Evolutionary conservation across 495 filamentous ascomycete species (phyloP).

Genomic region (Aspergillus sclerotiicarbonarius): DNA sequence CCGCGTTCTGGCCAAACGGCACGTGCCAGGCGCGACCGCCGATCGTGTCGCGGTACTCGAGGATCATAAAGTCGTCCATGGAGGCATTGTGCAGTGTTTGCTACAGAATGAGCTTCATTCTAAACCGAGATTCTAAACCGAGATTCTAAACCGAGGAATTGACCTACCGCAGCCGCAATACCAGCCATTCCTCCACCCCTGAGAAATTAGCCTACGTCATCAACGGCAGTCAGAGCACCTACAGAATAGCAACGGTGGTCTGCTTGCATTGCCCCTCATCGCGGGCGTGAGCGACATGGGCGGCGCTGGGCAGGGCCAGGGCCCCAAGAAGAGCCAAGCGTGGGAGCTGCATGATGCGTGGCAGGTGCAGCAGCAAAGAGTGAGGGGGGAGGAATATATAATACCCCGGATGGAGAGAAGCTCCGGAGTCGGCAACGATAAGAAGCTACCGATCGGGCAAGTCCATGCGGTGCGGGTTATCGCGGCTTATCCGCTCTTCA

Average conservation of each 20-base stretch:
- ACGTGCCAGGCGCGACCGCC: conserved; percentile 58
- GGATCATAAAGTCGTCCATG: conserved; percentile 64
- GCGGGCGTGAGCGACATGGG: conserved; percentile 19
- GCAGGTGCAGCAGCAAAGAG: neutral
- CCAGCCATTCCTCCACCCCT: conserved; percentile 53
- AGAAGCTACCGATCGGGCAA: neutral
- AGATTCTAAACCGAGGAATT: too few species aligned
- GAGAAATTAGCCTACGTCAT: neutral
- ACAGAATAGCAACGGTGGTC: conserved; percentile 42
- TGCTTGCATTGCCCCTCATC: conserved; percentile 35
- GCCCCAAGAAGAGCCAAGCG: neutral
- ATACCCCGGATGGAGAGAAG: neutral
- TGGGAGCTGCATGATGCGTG: neutral
- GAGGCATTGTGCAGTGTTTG: conserved; percentile 62
- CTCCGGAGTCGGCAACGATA: neutral
- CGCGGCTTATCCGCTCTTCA: neutral
- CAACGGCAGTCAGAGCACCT: neutral
- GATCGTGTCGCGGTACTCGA: conserved; percentile 64
- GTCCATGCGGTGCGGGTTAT: neutral
- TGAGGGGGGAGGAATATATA: neutral
- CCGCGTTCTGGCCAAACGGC: conserved; percentile 51
- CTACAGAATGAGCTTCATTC: conserved; percentile 27
- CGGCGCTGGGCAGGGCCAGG: conserved; percentile 14
- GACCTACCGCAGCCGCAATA: conserved; percentile 64
- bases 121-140: too few species aligned